Evolutionary conservation across 2,329 filamentous ascomycete species (phyloP).

Genomic region (Paraphoma sp.): DNA sequence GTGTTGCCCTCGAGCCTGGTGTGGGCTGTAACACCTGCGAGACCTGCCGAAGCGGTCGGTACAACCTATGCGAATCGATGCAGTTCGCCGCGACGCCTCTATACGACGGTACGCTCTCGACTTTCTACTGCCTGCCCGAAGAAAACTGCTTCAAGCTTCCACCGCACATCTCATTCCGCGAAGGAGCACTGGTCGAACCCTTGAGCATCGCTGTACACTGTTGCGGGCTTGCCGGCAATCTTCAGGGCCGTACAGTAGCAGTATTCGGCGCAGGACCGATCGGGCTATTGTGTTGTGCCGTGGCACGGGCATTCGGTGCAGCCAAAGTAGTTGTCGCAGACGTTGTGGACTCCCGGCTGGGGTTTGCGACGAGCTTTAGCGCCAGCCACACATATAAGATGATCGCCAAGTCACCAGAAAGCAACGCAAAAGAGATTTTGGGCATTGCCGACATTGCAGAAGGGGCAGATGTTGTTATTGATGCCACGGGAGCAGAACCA

Average conservation of each 20-base stretch:
- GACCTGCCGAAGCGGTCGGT: slow-evolving; percentile 13
- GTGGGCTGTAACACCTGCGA: slow-evolving; percentile 23
- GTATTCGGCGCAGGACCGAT: slow-evolving; percentile 60
- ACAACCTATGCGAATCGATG: slow-evolving; percentile 29
- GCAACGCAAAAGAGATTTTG: slow-evolving; percentile 8
- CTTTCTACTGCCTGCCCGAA: slow-evolving; percentile 18
- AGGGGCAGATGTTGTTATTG: slow-evolving; percentile 28
- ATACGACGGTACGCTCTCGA: slow-evolving; percentile 24
- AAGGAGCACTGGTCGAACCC: slow-evolving; percentile 29
- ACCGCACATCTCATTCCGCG: slow-evolving; percentile 13
- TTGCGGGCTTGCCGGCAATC: slow-evolving; percentile 11
- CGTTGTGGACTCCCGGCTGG: slow-evolving; percentile 75
- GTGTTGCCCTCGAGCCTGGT: slow-evolving; percentile 35
- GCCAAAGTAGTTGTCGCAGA: slow-evolving; percentile 79
- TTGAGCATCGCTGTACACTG: slow-evolving; percentile 27
- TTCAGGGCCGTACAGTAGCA: slow-evolving; percentile 40
- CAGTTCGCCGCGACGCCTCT: slow-evolving; percentile 27
- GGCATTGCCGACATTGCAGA: neutral
- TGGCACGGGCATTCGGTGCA: slow-evolving; percentile 80
- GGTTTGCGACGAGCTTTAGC: slow-evolving; percentile 72
- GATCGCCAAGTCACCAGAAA: slow-evolving; percentile 5
- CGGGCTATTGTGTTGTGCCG: slow-evolving; percentile 81
- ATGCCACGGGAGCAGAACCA: slow-evolving; percentile 30
- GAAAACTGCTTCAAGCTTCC: slow-evolving; percentile 27
- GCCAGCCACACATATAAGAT: slow-evolving; percentile 16